Conservation (phyloP, 192 early-diverging fungal genomes). For the Entomortierella chlamydospora region DNA sequence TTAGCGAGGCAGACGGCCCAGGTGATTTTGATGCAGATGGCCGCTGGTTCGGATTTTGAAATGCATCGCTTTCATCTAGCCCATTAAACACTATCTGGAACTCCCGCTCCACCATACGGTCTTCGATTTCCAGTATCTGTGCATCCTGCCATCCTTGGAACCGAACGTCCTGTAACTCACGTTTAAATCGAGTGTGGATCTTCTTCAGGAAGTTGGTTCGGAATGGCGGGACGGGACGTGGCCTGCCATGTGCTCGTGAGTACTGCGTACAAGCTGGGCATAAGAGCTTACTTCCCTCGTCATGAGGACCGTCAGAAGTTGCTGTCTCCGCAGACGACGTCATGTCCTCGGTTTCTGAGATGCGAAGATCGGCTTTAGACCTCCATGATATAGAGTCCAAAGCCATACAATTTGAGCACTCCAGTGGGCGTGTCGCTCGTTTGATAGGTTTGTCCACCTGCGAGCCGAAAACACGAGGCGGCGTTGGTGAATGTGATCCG, state of each 20-base stretch:
- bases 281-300: constrained; percentile 11
- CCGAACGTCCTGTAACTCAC: constrained; percentile 49
- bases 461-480: constrained; percentile 34
- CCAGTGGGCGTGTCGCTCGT: constrained; percentile 24
- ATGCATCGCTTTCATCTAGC: constrained; percentile 31
- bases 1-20: no score
- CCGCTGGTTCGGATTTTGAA: neutral
- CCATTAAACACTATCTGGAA: constrained; percentile 51
- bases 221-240: constrained; percentile 43
- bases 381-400: constrained; percentile 30
- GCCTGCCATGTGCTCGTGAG: constrained; percentile 35
- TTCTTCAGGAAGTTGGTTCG: constrained; percentile 47
- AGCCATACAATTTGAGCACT: constrained; percentile 47
- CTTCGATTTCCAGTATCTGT: constrained; percentile 50
- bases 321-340: neutral
- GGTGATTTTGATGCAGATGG: constrained; percentile 13
- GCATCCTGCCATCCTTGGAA: constrained; percentile 56
- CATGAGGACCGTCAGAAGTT: neutral
- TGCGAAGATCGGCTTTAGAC: constrained; percentile 16
- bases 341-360: neutral
- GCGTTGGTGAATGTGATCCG: constrained; percentile 43
- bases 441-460: constrained; percentile 42
- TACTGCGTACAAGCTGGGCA: constrained; percentile 39
- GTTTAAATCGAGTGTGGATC: constrained; percentile 47
- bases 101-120: constrained; percentile 37